Evolutionary conservation across 1,139 yeast genomes (phyloP).

Genomic region (Lodderomyces parapsilosis): DNA sequence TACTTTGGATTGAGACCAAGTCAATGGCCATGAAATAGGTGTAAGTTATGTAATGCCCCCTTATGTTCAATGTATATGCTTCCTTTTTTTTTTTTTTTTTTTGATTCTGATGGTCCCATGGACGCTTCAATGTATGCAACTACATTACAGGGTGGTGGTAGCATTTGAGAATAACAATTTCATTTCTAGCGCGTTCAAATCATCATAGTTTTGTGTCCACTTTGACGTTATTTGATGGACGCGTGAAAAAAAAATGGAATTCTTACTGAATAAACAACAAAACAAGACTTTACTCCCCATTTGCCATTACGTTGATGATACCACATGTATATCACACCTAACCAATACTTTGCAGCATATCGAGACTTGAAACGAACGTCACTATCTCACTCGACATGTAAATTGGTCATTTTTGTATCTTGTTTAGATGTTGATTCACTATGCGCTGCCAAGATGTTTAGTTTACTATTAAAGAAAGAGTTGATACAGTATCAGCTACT

Average conservation of each 20-base stretch:
- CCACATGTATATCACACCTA: constrained; percentile 63
- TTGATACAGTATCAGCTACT: constrained; percentile 83
- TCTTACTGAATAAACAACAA: neutral
- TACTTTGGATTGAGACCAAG: constrained; percentile 43
- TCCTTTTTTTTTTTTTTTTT: too few relatives aligned
- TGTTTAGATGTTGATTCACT: constrained; percentile 90
- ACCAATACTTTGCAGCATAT: constrained; percentile 58
- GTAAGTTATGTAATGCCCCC: too few relatives aligned
- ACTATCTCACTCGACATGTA: constrained; percentile 86
- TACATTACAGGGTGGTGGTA: too few relatives aligned
- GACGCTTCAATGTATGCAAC: too few relatives aligned
- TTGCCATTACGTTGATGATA: neutral
- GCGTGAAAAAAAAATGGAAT: neutral
- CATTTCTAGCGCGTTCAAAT: neutral
- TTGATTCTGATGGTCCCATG: too few relatives aligned
- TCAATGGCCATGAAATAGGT: constrained; percentile 6
- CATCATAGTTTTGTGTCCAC: neutral
- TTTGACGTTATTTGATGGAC: neutral
- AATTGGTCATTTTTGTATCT: constrained; percentile 83
- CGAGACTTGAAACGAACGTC: constrained; percentile 60
- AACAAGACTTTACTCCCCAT: too few relatives aligned
- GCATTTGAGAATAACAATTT: neutral
- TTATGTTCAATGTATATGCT: too few relatives aligned
- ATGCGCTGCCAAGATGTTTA: constrained; percentile 80
- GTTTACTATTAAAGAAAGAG: constrained; percentile 71